Conservation (phyloP, 441 rosid species). For the Erysimum cheiri region DNA sequence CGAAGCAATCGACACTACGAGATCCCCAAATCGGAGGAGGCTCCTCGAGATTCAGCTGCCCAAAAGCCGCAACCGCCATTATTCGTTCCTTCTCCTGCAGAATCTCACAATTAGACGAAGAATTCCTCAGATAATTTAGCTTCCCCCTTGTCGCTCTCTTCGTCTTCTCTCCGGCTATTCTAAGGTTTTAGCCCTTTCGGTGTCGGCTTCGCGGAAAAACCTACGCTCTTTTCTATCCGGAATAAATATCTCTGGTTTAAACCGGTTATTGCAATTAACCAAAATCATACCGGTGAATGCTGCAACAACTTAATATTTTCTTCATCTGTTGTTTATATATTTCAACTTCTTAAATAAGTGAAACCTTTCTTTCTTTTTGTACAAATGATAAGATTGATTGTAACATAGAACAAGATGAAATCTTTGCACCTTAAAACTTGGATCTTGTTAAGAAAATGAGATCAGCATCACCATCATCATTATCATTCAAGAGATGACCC, state of each 20-base stretch:
- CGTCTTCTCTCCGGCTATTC: not conserved
- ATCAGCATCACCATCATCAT: too few relatives aligned
- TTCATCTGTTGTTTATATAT: too few relatives aligned
- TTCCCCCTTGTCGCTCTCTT: constrained; percentile 13
- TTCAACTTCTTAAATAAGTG: too few relatives aligned
- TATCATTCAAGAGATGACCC: not conserved
- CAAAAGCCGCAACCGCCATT: constrained; percentile 72
- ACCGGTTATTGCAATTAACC: not conserved
- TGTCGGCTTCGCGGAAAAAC: constrained; percentile 32
- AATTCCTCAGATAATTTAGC: constrained; percentile 1
- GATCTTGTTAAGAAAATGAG: too few relatives aligned
- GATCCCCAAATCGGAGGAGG: constrained; percentile 79
- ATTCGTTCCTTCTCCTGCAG: constrained; percentile 7
- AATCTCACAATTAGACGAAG: not conserved
- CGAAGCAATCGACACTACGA: constrained; percentile 89
- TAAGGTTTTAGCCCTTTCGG: constrained; percentile 28
- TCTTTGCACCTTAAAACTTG: too few relatives aligned
- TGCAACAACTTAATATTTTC: too few relatives aligned
- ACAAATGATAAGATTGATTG: too few relatives aligned
- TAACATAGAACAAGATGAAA: too few relatives aligned
- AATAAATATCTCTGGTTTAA: not conserved
- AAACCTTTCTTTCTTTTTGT: too few relatives aligned
- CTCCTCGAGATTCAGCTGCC: constrained; percentile 77
- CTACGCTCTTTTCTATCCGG: constrained; percentile 17
- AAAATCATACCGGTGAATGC: not conserved